Conservation (phyloP, 495 filamentous ascomycete species). For the Xylaria venustula region DNA sequence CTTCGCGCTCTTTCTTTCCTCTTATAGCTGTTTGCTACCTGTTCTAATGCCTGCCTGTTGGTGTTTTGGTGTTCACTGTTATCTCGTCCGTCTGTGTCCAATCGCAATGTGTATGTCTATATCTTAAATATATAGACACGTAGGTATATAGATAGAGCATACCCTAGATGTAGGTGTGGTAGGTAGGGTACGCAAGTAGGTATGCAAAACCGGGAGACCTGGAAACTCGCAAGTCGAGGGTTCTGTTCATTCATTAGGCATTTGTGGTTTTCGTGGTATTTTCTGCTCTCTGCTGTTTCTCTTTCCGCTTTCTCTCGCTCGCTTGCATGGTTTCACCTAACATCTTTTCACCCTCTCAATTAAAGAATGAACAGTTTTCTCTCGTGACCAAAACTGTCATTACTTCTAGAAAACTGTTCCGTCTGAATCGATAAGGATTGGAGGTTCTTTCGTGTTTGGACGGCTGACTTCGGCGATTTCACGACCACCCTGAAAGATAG, state of each 20-base stretch:
- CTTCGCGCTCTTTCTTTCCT: too few species aligned
- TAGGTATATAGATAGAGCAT: neutral
- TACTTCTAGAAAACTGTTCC: slow-evolving; percentile 84
- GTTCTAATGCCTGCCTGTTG: too few species aligned
- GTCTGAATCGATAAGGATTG: slow-evolving; percentile 94
- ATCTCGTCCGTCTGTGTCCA: too few species aligned
- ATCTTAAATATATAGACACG: neutral
- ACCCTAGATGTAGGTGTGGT: neutral
- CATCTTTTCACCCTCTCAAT: neutral
- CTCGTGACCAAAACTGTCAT: neutral
- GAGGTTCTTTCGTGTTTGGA: slow-evolving; percentile 94
- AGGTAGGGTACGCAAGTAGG: neutral
- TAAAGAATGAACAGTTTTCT: neutral
- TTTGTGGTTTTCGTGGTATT: too few species aligned
- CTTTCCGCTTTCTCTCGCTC: neutral
- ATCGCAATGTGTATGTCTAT: too few species aligned
- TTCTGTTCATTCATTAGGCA: too few species aligned
- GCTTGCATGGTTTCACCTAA: too few species aligned
- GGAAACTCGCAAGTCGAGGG: neutral
- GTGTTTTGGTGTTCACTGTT: too few species aligned
- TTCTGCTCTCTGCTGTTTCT: neutral
- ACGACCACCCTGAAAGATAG: slow-evolving; percentile 81
- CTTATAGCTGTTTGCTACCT: too few species aligned
- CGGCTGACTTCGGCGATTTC: slow-evolving; percentile 94
- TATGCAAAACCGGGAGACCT: neutral